Evolutionary conservation across 2,329 filamentous ascomycete genomes (phyloP).

Genomic region (Pseudocercospora macadamiae): DNA sequence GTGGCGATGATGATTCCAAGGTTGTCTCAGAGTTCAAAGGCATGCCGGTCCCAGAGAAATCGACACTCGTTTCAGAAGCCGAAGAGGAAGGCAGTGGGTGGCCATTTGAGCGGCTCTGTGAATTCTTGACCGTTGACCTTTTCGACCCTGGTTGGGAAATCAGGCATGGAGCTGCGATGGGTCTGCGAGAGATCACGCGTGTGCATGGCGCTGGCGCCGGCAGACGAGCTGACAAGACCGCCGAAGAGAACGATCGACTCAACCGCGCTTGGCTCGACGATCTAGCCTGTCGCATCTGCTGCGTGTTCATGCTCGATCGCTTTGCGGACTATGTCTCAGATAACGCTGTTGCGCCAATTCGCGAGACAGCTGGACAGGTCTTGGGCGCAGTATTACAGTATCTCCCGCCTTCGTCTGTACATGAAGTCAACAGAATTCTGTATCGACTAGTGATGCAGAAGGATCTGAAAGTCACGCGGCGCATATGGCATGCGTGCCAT

Average conservation of each 20-base stretch:
- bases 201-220: constrained; percentile 92
- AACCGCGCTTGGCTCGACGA: constrained; percentile 92
- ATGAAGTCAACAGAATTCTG: constrained; percentile 80
- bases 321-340: constrained; percentile 98
- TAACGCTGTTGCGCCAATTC: constrained; percentile 92
- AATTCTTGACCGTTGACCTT: constrained; percentile 89
- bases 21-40: constrained; percentile 97
- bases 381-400: constrained; percentile 87
- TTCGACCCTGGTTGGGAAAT: constrained; percentile 96
- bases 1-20: constrained; percentile 85
- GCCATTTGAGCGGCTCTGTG: constrained; percentile 92
- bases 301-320: constrained; percentile 94
- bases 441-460: constrained; percentile 91
- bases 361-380: constrained; percentile 93
- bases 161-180: constrained; percentile 94
- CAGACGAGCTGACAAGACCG: constrained; percentile 69
- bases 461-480: constrained; percentile 71
- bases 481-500: constrained; percentile 93
- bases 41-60: constrained; percentile 76
- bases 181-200: constrained; percentile 84
- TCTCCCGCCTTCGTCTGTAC: constrained; percentile 75
- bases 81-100: constrained; percentile 80
- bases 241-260: constrained; percentile 72
- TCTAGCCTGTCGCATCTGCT: constrained; percentile 90
- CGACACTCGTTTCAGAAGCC: constrained; percentile 77